These are phyloP conservation scores for Dothiorella sarmentorum DNA, from an alignment of 2,329 filamentous ascomycete genomes.

Conservation along the genomic window DNA sequence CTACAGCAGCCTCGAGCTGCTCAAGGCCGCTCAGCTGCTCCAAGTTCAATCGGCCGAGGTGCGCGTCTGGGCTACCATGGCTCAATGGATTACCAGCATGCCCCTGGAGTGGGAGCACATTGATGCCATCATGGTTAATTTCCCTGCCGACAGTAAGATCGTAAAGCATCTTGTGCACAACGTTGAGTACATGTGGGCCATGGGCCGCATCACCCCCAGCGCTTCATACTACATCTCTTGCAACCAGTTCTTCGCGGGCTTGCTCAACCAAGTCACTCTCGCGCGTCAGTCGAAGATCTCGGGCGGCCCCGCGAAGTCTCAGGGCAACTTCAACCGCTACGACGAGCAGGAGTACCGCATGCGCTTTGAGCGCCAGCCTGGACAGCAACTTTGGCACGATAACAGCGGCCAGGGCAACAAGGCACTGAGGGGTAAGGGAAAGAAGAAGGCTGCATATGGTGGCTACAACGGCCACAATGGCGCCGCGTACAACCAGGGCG, in stretches of 20 bases:
- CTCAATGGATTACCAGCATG: not conserved
- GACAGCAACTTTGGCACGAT: not conserved
- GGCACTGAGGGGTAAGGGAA: not conserved
- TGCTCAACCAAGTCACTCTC: not conserved
- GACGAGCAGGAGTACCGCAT: not conserved
- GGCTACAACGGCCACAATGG: not conserved
- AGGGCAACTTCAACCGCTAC: not conserved
- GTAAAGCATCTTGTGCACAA: conserved; percentile 1
- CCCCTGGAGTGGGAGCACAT: not conserved
- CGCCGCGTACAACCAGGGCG: not conserved
- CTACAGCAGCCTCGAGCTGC: not conserved
- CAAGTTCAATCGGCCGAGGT: not conserved
- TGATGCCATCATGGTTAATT: not conserved
- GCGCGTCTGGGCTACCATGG: not conserved
- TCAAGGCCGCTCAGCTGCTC: not conserved
- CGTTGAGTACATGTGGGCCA: not conserved
- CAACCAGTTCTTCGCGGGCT: not conserved
- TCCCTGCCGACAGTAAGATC: not conserved
- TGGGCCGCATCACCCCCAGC: not conserved
- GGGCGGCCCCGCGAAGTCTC: not conserved
- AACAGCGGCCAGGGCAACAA: not conserved
- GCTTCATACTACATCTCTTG: not conserved
- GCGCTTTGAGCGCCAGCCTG: not conserved
- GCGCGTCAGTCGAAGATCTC: not conserved
- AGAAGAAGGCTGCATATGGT: not conserved